Base-by-base conservation (phyloP, 208 protist genomes). In the Leishmania major region DNA sequence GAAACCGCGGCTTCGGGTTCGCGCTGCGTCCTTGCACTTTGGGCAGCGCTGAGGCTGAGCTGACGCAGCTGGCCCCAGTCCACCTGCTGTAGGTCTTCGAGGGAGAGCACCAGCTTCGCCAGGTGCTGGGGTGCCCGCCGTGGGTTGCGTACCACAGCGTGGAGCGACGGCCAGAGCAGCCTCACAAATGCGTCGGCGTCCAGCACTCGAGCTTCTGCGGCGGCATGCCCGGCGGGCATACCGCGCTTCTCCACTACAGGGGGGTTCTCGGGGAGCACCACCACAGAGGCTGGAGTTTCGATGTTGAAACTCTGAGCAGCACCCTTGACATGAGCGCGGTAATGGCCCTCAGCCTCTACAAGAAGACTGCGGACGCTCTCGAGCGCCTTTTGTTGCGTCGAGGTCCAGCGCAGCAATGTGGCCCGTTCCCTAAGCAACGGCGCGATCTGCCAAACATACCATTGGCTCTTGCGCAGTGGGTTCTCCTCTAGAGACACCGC, bases 51-150 rank as follows among this genome's bases (percentile, higher is more conserved):
- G 7, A 79, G 35, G 31, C 15, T 10, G 60, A 82, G 37, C 17
- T 72, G 81, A 40, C 74, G 87, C 72, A 85, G 57, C 72, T 78
- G 79, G 80, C 6, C 43, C 83, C 89, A 93, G 69, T 93, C 88
- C 8, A 97, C 83, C 8, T 73, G 40, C 45, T 80, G 35, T 19
- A 97, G 79, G 15, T 89, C 70, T 45, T 96, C 94, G 4, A 97
- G 80, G 4, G 92, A 89, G 75, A 96, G 92, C 45, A 84, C 87
- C 10, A 95, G 45, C 4, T 76, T 77, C 55, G 86, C 84, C 28
- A 94, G 89, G 75, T 85, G 85, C 69, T 91, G 92, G 25, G 83
- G 78, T 2, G 89, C 88, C 1, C 85, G 81, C n/a, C 64, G 37
- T 2, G 79, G 73, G 82, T 89, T 81, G 11, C 40, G 49, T n/a